Base-by-base conservation (phyloP, 257 asterid genomes). In the Nicotiana attenuata region DNA sequence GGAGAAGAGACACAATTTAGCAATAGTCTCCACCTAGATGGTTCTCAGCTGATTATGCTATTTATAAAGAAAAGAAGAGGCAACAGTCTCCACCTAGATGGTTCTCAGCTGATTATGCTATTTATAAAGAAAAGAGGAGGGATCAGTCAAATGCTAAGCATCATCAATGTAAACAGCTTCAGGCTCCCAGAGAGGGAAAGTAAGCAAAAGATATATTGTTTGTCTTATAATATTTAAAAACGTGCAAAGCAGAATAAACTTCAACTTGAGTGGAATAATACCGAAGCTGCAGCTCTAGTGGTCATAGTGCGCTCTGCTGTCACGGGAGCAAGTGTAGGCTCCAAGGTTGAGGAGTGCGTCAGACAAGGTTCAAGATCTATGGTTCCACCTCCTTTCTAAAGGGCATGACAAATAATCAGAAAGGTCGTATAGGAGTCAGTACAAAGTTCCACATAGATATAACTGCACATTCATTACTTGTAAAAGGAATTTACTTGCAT, bases 281-380 rank as follows among this genome's bases (percentile, higher is more conserved):
- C 99, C 97, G 94, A 93, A 87, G 99, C 97, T 80, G 99, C 99
- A 29, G 98, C 98, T 85, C 97, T 88, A 17, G 98, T 94, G 81
- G 99, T 96, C 98, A 96, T 96, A 76, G 97, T 96, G 85, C 98
- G 97, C 90, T 96, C 98, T 75, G 87, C 98, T 80, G 98, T 93
- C 77, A 92, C 98, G 11, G 99, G 99, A 84, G 98, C 98, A 80
- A 94, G 92, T 75, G 99, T 96, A 88, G 99, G 98, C 90, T 96
- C 98, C 93, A 96, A 86, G 41, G 98, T 92, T 80, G 97, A 94
- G 77, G 97, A 93, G 88, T 96, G 98, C 69, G 97, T 90, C 64
- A 92, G 97, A 85, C 98, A 94, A 64, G 98, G 98, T 87, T 96
- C 93, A 65, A 96, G 95, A 82, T 94, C 97, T 84, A 94, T 89